phyloP scores from a whole-genome alignment of 2,329 filamentous ascomycete genomes.

The Fusarium siculi region DNA sequence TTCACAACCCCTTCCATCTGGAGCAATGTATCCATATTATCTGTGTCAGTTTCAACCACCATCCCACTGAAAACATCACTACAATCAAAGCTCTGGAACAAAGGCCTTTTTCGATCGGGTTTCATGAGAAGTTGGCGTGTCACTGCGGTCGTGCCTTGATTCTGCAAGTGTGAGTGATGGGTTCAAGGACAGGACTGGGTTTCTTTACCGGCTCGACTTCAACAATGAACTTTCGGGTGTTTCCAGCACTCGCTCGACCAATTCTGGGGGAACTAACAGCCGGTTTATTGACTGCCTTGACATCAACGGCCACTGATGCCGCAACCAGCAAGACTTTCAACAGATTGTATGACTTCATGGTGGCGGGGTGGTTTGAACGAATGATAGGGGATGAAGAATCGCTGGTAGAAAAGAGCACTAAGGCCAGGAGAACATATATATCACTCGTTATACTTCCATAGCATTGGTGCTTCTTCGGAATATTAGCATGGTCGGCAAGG shows the following conservation, averaged over 20 bases:
- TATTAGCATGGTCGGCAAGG: slow-evolving; percentile 33
- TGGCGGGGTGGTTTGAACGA: neutral
- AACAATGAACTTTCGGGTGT: slow-evolving; percentile 41
- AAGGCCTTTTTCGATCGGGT: slow-evolving; percentile 18
- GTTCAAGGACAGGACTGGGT: neutral
- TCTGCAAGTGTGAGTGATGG: slow-evolving; percentile 31
- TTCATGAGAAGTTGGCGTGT: slow-evolving; percentile 38
- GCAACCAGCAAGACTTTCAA: slow-evolving; percentile 23
- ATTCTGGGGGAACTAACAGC: neutral
- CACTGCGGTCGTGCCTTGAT: slow-evolving; percentile 24
- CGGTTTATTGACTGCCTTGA: slow-evolving; percentile 1
- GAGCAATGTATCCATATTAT: slow-evolving; percentile 49
- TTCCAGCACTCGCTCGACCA: slow-evolving; percentile 7
- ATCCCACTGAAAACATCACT: slow-evolving; percentile 51
- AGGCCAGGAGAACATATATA: slow-evolving; percentile 9
- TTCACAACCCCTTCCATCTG: slow-evolving; percentile 50
- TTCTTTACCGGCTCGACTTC: slow-evolving; percentile 41
- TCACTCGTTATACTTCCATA: neutral
- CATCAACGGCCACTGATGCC: slow-evolving; percentile 13
- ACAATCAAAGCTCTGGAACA: slow-evolving; percentile 48
- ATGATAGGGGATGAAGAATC: neutral
- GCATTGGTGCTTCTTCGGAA: slow-evolving; percentile 34
- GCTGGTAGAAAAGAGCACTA: neutral
- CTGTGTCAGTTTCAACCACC: slow-evolving; percentile 46
- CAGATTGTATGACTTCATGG: slow-evolving; percentile 34